phyloP scores from a whole-genome alignment of 2,329 filamentous ascomycete species.

The Colletotrichum magnum region DNA sequence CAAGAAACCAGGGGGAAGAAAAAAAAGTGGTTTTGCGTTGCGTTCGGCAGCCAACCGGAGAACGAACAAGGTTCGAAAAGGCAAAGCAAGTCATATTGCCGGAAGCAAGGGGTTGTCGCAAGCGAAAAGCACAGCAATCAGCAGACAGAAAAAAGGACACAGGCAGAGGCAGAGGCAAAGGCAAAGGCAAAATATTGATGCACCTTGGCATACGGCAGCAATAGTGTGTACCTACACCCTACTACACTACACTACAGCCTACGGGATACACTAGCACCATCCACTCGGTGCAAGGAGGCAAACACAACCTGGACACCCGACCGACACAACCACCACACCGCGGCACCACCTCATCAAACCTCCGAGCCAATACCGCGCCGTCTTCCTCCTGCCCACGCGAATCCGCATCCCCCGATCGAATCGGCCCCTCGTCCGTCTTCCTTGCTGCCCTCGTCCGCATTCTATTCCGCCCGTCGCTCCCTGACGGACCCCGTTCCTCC shows the following conservation, averaged over 20 bases:
- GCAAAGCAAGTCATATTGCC: conserved; percentile 33
- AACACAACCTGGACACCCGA: neutral
- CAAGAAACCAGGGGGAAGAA: conserved; percentile 10
- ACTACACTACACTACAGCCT: no score
- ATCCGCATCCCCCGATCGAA: conserved; percentile 29
- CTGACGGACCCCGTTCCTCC: conserved; percentile 22
- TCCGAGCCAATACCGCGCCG: conserved; percentile 32
- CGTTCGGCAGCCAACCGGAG: conserved; percentile 26
- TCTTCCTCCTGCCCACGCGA: conserved; percentile 12
- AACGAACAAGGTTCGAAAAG: conserved; percentile 13
- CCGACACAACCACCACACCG: conserved; percentile 2
- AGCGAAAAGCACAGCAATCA: conserved; percentile 9
- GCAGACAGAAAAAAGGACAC: no score
- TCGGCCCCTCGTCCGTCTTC: conserved; percentile 32
- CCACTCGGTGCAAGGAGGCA: conserved; percentile 8
- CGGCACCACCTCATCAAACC: conserved; percentile 28
- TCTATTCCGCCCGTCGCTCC: conserved; percentile 5
- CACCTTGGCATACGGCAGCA: no score
- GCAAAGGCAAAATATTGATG: no score
- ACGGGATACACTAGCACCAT: no score
- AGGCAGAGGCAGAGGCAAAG: neutral
- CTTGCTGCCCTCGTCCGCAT: conserved; percentile 34
- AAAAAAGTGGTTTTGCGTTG: conserved; percentile 33
- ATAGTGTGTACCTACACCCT: no score
- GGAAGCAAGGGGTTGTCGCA: conserved; percentile 28